Conservation (phyloP, 2,329 filamentous ascomycete species). For the Periconia digitata region DNA sequence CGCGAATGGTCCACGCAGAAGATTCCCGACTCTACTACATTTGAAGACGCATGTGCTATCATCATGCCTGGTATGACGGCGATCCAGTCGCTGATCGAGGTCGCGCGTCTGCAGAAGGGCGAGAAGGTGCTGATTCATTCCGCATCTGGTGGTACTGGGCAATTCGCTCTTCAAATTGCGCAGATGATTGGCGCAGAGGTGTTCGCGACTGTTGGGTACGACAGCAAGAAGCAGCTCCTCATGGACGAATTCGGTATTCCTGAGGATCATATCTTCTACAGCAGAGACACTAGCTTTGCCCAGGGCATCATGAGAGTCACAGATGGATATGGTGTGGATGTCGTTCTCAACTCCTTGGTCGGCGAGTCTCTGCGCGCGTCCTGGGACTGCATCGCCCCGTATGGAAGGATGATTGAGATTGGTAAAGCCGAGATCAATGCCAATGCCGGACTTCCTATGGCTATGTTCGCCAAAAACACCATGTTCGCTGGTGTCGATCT, state of each 20-base stretch:
- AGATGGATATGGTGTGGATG: conserved; percentile 28
- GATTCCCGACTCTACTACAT: conserved; percentile 7
- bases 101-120: conserved; percentile 24
- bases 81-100: conserved; percentile 20
- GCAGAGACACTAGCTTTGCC: conserved; percentile 24
- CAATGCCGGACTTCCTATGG: conserved; percentile 12
- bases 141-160: conserved; percentile 22
- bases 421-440: conserved; percentile 14
- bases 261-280: conserved; percentile 29
- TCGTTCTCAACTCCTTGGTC: conserved; percentile 29
- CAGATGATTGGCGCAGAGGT: conserved; percentile 16
- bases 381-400: conserved; percentile 48
- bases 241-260: conserved; percentile 11
- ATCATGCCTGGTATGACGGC: conserved; percentile 5
- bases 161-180: conserved; percentile 18
- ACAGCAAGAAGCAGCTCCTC: conserved; percentile 15
- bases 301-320: conserved; percentile 22
- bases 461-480: conserved; percentile 8
- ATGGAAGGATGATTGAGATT: conserved; percentile 16
- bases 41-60: conserved; percentile 9
- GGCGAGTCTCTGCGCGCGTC: conserved; percentile 25
- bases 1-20: neutral
- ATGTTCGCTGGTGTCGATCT: conserved; percentile 6
- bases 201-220: conserved; percentile 18
- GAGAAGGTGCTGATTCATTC: conserved; percentile 29